Base-by-base conservation (phyloP, 2,329 filamentous ascomycete species). In the Chaetomium strumarium region DNA sequence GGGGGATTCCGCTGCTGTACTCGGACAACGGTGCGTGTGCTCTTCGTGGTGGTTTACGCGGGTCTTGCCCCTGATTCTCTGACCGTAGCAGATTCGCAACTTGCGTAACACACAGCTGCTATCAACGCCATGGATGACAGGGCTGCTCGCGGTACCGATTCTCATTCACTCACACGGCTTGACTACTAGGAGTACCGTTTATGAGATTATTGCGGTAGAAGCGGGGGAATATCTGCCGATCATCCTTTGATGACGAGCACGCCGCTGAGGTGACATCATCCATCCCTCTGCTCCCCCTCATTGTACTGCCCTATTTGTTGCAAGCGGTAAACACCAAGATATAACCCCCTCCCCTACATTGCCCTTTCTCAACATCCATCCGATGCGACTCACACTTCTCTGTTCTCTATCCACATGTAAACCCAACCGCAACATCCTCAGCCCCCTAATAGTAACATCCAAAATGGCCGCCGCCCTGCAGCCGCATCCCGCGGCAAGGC, bases 401-500 rank as follows among this genome's bases (percentile, higher is more conserved):
- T 9, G 19, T 14, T 16, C 3, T 30, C 14, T 17, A 16, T 38
- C n/a, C 10, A 24, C 41, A 14, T 36, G 29, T n/a, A 46, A 44
- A 6, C 24, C 24, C 7, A 33, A 41, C 3, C 12, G 2, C 17
- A n/a, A 14, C 24, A 29, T 11, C n/a, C 9, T 19, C 6, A 16
- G 14, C 41, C 24, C 24, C 24, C 24, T n/a, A n/a, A n/a, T n/a
- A n/a, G n/a, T 24, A 42, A 14, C 2, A 30, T 34, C 29, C 45
- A 47, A 47, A 20, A 56, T 56, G 54, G 47, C 54, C n/a, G 43
- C 55, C 42, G 42, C 37, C 3, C 43, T 53, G 34, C 46, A 51
- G n/a, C 46, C 50, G 29, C 54, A 53, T 5, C 47, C 29, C 13
- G 24, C 24, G 6, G 40, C n/a, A 19, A 31, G 43, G 16, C 54